Evolutionary conservation across 116 monocot genomes (phyloP), one percentile per base, ranked within the genome.

Genomic region (Cymodocea nodosa): DNA sequence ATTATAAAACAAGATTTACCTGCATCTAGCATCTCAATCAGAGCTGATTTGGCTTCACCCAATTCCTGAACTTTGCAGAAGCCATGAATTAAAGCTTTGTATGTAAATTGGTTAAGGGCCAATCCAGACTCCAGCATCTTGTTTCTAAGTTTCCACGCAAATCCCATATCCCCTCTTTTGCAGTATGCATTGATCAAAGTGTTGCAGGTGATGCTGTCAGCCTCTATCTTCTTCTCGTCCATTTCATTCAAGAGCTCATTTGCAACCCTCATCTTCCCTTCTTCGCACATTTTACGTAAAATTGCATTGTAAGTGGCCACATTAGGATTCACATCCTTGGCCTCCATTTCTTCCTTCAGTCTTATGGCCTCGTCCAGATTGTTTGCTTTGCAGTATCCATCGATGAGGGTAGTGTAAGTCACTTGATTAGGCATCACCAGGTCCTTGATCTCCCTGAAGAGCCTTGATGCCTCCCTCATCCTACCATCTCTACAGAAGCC

Each of bases 101-200:
- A 97, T 4, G 97, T 88, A 58, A 87, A 97, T 40, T 83, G 74
- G 51, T 90, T 85, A 49, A 87, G 80, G 12, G 23, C 52, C 59
- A 88, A 57, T 20, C 97, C 83, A 5, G 85, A 88, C 58, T 97
- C 97, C 70, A 85, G 57, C 91, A 97, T 97, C 72, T 77, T 91
- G 37, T 84, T 81, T 71, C 82, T 75, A 35, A 97, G 70, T 65
- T 84, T 97, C 79, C 76, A 81, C 25, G 91, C 91, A 66, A 86
- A 80, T 0, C n/a, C 70, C 90, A 95, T 83, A 62, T 91, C 80
- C 34, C 88, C 88, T 60, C 73, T 83, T 77, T 97, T 97, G 65
- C 91, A 83, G 72, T 91, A 88, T n/a, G 88, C 85, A 79, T 97
- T 91, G 50, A 97, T 85, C 63, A 97, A 74, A 0, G 91, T 97